These are phyloP conservation scores for Nothopassalora personata DNA, from an alignment of 2,329 filamentous ascomycete species.

Conservation along the genomic window DNA sequence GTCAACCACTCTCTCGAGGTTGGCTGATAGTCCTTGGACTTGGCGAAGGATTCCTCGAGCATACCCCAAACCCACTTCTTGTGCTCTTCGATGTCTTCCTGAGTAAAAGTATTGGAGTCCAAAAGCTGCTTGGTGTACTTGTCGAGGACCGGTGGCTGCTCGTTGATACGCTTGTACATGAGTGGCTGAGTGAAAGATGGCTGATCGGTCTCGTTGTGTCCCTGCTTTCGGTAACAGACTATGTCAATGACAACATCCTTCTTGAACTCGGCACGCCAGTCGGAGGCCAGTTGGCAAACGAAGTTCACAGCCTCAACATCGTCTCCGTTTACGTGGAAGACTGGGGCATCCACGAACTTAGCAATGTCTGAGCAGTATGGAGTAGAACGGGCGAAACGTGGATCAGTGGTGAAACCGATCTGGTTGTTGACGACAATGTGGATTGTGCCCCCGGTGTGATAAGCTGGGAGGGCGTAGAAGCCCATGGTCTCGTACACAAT, in stretches of 20 bases:
- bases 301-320: slow-evolving; percentile 98
- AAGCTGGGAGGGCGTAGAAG: slow-evolving; percentile 90
- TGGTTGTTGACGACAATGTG: slow-evolving; percentile 99
- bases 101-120: slow-evolving; percentile 88
- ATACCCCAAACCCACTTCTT: slow-evolving; percentile 99
- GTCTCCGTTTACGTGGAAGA: slow-evolving; percentile 99
- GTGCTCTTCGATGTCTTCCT: slow-evolving; percentile 97
- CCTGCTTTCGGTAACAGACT: slow-evolving; percentile 97
- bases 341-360: slow-evolving; percentile 95
- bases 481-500: slow-evolving; percentile 98
- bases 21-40: slow-evolving; percentile 95
- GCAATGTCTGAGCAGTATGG: slow-evolving; percentile 99
- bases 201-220: slow-evolving; percentile 99
- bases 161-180: slow-evolving; percentile 97
- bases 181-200: slow-evolving; percentile 98
- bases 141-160: slow-evolving; percentile 78
- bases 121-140: slow-evolving; percentile 89
- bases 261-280: slow-evolving; percentile 98
- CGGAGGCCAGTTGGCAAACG: slow-evolving; percentile 91
- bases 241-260: slow-evolving; percentile 97
- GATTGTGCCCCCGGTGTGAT: slow-evolving; percentile 95
- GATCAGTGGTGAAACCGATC: slow-evolving; percentile 98
- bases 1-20: slow-evolving; percentile 98
- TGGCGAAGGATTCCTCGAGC: slow-evolving; percentile 94
- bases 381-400: slow-evolving; percentile 92